phyloP scores from a whole-genome alignment of 2,329 filamentous ascomycete species.

The Lithohypha guttulata region DNA sequence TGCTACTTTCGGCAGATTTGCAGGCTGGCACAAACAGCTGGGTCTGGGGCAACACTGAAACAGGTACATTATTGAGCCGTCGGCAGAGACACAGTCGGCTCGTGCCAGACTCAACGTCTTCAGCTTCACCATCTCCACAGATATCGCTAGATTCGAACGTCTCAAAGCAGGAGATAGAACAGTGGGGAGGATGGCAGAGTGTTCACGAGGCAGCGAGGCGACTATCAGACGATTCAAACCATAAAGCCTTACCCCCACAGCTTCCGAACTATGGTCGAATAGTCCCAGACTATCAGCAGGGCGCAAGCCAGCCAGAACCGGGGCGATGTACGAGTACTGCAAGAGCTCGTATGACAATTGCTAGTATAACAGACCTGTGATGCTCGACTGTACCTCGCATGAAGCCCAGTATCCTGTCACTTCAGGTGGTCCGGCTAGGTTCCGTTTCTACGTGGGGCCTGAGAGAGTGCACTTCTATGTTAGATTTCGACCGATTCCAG shows the following conservation, averaged over 20 bases:
- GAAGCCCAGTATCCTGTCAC: too few species aligned
- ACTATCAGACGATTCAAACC: slow-evolving; percentile 35
- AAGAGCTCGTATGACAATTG: slow-evolving; percentile 6
- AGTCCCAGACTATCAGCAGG: background rate
- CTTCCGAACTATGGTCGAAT: slow-evolving; percentile 13
- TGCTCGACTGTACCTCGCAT: too few species aligned
- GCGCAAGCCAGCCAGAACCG: background rate
- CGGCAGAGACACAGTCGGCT: slow-evolving; percentile 19
- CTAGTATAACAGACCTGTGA: slow-evolving; percentile 8
- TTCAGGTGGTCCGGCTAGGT: too few species aligned
- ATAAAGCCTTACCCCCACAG: slow-evolving; percentile 15
- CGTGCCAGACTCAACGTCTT: slow-evolving; percentile 13
- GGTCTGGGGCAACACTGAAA: slow-evolving; percentile 64
- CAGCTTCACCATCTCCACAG: slow-evolving; percentile 12
- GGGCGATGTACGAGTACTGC: background rate
- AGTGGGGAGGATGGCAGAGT: slow-evolving; percentile 73
- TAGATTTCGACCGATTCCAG: too few species aligned
- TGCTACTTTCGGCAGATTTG: slow-evolving; percentile 75
- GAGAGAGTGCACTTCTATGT: too few species aligned
- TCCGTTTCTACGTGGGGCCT: too few species aligned
- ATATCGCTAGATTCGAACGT: slow-evolving; percentile 26
- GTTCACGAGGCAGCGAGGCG: slow-evolving; percentile 54
- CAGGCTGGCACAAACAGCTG: slow-evolving; percentile 66
- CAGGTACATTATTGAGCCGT: slow-evolving; percentile 19
- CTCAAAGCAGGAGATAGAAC: slow-evolving; percentile 47